phyloP scores from a whole-genome alignment of 2,329 filamentous ascomycete genomes.

The Microcyclospora tardicrescens region DNA sequence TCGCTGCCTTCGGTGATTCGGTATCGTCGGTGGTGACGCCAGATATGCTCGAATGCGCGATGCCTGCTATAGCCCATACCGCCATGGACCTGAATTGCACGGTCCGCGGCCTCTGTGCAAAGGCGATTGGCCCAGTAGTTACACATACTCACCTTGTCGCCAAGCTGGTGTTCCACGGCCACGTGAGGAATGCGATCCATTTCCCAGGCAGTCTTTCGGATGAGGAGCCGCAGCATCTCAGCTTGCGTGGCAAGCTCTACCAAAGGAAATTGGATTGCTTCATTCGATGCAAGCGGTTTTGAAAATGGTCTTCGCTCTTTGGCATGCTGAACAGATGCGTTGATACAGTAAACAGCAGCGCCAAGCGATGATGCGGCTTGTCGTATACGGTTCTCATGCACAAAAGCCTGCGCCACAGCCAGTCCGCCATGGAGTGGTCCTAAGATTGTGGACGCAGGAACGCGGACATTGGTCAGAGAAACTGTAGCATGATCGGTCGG shows the following conservation, averaged over 20 bases:
- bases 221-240: constrained; percentile 48
- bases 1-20: constrained; percentile 52
- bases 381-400: constrained; percentile 53
- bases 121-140: constrained; percentile 53
- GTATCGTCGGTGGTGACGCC: constrained; percentile 50
- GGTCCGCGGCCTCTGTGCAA: constrained; percentile 47
- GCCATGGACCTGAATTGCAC: constrained; percentile 50
- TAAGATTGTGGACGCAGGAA: constrained; percentile 40
- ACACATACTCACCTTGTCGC: constrained; percentile 52
- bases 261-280: constrained; percentile 51
- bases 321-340: constrained; percentile 44
- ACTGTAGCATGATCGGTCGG: constrained; percentile 51
- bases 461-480: constrained; percentile 43
- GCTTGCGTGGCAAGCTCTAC: constrained; percentile 50
- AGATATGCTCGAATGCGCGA: constrained; percentile 52
- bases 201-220: constrained; percentile 47
- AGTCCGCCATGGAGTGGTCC: constrained; percentile 43
- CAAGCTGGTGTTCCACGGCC: constrained; percentile 45
- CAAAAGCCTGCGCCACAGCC: constrained; percentile 50
- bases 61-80: constrained; percentile 47
- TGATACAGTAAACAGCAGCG: constrained; percentile 47
- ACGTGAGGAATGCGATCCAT: constrained; percentile 46
- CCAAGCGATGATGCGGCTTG: constrained; percentile 49
- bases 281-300: constrained; percentile 44
- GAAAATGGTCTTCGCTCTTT: constrained; percentile 43